Evolutionary conservation across 257 asterid genomes (phyloP).

Genomic region (Catharanthus roseus): DNA sequence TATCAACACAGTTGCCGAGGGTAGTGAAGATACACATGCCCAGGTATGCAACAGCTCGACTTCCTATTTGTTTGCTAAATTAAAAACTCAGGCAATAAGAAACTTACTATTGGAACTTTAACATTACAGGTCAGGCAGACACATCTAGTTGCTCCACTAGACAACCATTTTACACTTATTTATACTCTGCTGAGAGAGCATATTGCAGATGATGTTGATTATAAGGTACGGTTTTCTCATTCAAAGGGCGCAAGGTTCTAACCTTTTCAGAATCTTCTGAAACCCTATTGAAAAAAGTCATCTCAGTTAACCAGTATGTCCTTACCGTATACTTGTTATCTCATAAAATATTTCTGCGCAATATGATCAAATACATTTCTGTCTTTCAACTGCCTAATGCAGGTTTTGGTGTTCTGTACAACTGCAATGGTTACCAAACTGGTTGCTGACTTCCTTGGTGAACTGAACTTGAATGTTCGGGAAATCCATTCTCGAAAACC

Average conservation of each 20-base stretch:
- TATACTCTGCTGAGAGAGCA: constrained; percentile 72
- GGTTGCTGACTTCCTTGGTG: constrained; percentile 76
- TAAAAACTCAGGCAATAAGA: neutral
- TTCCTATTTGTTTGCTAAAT: constrained; percentile 4
- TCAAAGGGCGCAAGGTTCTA: neutral
- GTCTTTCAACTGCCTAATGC: constrained; percentile 12
- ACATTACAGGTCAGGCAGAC: constrained; percentile 69
- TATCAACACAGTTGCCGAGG: constrained; percentile 84
- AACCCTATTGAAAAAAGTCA: neutral
- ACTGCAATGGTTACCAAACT: constrained; percentile 98
- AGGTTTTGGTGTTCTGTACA: constrained; percentile 95
- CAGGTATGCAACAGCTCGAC: constrained; percentile 38
- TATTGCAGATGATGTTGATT: constrained; percentile 76
- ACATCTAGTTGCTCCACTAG: constrained; percentile 77
- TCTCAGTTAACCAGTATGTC: no score
- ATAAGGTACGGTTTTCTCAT: constrained; percentile 44
- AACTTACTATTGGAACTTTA: neutral
- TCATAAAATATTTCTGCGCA: neutral
- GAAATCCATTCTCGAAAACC: constrained; percentile 95
- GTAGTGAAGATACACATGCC: constrained; percentile 93
- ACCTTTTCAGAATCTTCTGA: neutral
- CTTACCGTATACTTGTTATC: no score
- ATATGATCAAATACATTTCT: neutral
- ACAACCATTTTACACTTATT: constrained; percentile 69
- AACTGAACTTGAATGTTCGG: constrained; percentile 80